Percentiles rank a stretch among this genome's conserved stretches.
These are phyloP conservation scores for Clarireedia hainanense DNA, from an alignment of 2,329 filamentous ascomycete genomes.

Conservation along the genomic window DNA sequence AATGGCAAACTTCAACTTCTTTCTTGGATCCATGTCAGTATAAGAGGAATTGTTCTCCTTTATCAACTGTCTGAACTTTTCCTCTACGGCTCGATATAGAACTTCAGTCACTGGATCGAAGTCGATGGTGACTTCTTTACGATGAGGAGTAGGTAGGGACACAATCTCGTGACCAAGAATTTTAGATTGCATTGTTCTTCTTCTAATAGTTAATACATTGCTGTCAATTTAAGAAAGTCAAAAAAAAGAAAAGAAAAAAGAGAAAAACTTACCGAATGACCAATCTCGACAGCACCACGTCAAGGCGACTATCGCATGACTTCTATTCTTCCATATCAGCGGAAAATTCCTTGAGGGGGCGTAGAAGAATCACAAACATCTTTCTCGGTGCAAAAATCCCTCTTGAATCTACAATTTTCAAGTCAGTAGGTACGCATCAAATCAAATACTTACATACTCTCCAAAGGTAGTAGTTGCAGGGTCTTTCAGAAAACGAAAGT, in stretches of 20 bases:
- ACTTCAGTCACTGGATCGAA: not conserved
- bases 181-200: not conserved
- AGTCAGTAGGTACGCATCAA: not conserved
- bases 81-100: not conserved
- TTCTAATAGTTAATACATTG: not conserved
- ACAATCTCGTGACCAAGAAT: not conserved
- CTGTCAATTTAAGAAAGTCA: no score
- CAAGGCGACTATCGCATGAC: not conserved
- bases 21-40: not conserved
- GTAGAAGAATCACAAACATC: not conserved
- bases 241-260: not conserved
- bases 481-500: not conserved
- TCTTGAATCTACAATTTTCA: not conserved
- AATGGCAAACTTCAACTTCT: not conserved
- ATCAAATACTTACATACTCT: not conserved
- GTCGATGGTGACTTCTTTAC: not conserved
- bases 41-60: not conserved
- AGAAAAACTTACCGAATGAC: constrained; percentile 1
- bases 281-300: not conserved
- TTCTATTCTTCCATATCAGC: not conserved
- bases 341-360: not conserved
- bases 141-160: not conserved
- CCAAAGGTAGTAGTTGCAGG: not conserved
- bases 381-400: not conserved
- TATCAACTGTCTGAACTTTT: not conserved